Conservation (phyloP, 345 rosid genomes). For the Aquilaria sinensis region DNA sequence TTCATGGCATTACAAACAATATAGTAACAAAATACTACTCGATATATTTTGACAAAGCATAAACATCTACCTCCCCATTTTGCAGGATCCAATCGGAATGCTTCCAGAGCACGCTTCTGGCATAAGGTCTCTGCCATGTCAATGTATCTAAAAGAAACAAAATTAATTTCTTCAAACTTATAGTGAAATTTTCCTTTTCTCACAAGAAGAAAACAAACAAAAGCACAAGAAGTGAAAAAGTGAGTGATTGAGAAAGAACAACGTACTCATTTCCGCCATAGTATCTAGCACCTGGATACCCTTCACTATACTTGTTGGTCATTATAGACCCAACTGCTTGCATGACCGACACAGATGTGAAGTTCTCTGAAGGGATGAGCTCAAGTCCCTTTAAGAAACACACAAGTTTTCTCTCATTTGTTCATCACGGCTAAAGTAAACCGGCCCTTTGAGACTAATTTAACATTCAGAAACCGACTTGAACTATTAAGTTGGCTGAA, state of each 20-base stretch:
- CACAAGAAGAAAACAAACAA: not conserved
- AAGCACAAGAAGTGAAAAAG: not conserved
- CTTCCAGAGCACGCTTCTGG: conserved; percentile 94
- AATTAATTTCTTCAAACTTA: not conserved
- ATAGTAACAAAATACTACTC: too few species aligned
- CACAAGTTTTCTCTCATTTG: conserved; percentile 6
- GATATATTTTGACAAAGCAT: not conserved
- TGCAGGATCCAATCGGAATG: conserved; percentile 89
- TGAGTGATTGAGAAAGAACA: conserved; percentile 1
- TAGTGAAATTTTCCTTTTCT: too few species aligned
- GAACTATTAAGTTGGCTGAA: not conserved
- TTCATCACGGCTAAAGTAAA: too few species aligned
- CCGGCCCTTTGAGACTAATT: not conserved
- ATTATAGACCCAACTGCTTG: conserved; percentile 99
- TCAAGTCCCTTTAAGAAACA: conserved; percentile 72
- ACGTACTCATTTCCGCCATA: conserved; percentile 99
- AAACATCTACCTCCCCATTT: conserved; percentile 90
- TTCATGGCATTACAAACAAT: too few species aligned
- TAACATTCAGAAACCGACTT: not conserved
- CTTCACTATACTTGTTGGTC: conserved; percentile 99
- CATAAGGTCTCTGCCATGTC: conserved; percentile 98
- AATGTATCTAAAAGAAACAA: conserved; percentile 57
- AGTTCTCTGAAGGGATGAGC: conserved; percentile 97
- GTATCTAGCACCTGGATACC: conserved; percentile 99
- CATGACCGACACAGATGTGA: conserved; percentile 97